These are phyloP conservation scores for Scheffersomyces lignosus DNA, from an alignment of 805 yeast species.

Conservation along the genomic window DNA sequence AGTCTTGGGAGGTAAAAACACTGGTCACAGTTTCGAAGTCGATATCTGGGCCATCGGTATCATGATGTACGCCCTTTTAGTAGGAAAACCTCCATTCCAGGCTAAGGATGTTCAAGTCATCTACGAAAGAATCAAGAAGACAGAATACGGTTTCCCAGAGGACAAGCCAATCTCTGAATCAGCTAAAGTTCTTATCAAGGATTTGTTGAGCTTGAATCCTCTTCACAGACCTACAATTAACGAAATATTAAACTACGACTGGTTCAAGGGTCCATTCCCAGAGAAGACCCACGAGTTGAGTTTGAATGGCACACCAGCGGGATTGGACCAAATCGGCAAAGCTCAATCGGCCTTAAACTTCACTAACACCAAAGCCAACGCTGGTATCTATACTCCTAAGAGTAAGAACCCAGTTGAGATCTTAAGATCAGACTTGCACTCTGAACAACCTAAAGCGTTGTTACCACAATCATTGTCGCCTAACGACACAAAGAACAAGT, in stretches of 20 bases:
- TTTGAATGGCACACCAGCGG: conserved; percentile 62
- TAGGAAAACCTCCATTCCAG: conserved; percentile 98
- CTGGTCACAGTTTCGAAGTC: conserved; percentile 92
- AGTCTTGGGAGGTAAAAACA: conserved; percentile 81
- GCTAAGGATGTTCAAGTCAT: conserved; percentile 90
- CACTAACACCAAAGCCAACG: conserved; percentile 59
- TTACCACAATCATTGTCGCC: conserved; percentile 92
- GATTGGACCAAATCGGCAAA: conserved; percentile 50
- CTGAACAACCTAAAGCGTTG: conserved; percentile 65
- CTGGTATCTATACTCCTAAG: conserved; percentile 59
- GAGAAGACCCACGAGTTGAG: conserved; percentile 60
- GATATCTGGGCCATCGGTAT: conserved; percentile 98
- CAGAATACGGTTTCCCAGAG: conserved; percentile 77
- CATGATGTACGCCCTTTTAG: conserved; percentile 87
- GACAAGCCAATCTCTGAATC: conserved; percentile 66
- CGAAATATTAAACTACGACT: conserved; percentile 76
- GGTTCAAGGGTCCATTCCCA: conserved; percentile 90
- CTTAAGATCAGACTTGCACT: conserved; percentile 64
- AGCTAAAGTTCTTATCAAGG: conserved; percentile 71
- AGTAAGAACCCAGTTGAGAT: conserved; percentile 67
- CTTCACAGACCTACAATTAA: conserved; percentile 75
- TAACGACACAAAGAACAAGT: conserved; percentile 84
- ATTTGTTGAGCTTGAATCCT: conserved; percentile 77
- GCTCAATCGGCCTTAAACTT: conserved; percentile 69
- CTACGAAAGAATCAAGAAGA: conserved; percentile 85